Base-by-base conservation (phyloP, 495 filamentous ascomycete genomes). In the Aspergillus nidulans region DNA sequence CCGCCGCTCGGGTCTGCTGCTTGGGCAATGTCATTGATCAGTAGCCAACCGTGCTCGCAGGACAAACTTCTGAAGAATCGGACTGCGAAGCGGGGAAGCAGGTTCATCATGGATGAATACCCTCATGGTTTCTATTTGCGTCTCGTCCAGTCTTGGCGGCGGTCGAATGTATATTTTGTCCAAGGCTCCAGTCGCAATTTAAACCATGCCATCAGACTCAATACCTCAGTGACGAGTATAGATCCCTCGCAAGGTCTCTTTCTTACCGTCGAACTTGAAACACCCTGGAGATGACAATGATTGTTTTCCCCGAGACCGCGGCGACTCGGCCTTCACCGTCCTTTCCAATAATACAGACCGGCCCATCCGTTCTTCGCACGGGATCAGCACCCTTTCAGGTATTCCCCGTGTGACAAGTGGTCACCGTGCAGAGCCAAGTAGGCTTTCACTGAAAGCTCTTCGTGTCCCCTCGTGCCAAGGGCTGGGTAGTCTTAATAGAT, bases 401-500 rank as follows among this genome's bases (percentile, higher is more conserved):
- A 45, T 30, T 46, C 52, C 57, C 38, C 18, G 26, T 60, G 62
- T 64, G 62, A 61, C 50, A 49, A 52, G 51, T 25, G 23, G n/a
- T 54, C 25, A 39, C 61, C 57, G 13, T 61, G 58, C 62, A 61
- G 46, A 41, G 54, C 58, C 60, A 56, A 59, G 56, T 47, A 41
- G 49, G 41, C 24, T 38, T 57, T 28, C 16, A 24, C 19, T 49
- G 20, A 43, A 46, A 42, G 24, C 44, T 44, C 49, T 51, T 13
- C 25, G 28, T 21, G n/a, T 24, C 25, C 49, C n/a, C 38, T 39
- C 23, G 21, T 47, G 40, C 49, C 56, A 56, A 56, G 52, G 50
- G 23, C 45, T 21, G 42, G 19, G 38, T 25, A 42, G 34, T n/a
- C 36, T 26, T 25, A 28, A 45, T 36, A 38, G 21, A 40, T 26